Evolutionary conservation across 1,284 basidiomycete species (phyloP), one percentile per base, ranked within the genome.

Genomic region (Rhodotorula sp.): DNA sequence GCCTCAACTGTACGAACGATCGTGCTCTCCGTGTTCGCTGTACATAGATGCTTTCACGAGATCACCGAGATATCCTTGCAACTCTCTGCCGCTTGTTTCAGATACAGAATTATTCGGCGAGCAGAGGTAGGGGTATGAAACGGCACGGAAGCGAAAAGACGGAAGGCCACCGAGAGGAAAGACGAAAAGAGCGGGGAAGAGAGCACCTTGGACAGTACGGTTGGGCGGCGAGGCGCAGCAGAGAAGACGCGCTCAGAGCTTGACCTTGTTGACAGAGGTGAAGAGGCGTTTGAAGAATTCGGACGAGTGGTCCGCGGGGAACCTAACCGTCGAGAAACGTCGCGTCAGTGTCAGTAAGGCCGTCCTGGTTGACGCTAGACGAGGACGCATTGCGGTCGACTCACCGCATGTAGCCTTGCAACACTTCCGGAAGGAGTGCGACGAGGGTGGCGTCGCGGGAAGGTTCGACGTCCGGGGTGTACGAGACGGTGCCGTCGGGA

Each of bases 211-310:
- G 54, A 28, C 28, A 31, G 10, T 43, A 14, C 16, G 26, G 26
- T 21, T n/a, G 28, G 54, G 26, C n/a, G n/a, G 54, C 15, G 15
- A 26, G 54, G 26, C 26, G 7, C 26, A 18, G n/a, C 6, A n/a
- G 54, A n/a, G 54, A 18, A n/a, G 54, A 18, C 38, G 38, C 54
- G 26, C 18, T 55, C 54, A 60, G 60, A 60, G 18, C 60, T 60
- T 65, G 56, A 58, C 56, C 26, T 68, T 65, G 63, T 74, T 74
- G 70, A 74, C 58, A 7, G 65, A 31, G 18, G 23, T 52, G 31
- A 69, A 74, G 23, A 74, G 60, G 10, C 34, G 50, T 45, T 68
- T 66, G 67, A 70, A 75, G 64, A 66, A 75, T 45, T 72, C 67
- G 55, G 60, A 45, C 16, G 56, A 63, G 2, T 38, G 8, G 28